phyloP scores from a whole-genome alignment of 192 early-diverging fungal genomes.

The Oehlia diaphana region DNA sequence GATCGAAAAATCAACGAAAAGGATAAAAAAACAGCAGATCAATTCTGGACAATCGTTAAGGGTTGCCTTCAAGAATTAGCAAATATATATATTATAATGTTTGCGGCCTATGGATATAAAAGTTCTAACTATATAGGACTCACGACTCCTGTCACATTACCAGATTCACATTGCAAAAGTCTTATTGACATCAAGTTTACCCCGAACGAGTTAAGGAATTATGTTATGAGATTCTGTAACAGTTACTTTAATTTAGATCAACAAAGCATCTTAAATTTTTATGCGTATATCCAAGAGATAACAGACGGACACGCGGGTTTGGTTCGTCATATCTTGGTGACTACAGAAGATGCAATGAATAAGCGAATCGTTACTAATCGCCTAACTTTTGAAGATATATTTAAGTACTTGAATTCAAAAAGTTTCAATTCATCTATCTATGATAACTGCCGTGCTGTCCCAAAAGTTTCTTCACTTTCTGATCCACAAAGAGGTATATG shows the following conservation, averaged over 20 bases:
- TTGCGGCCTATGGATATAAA: constrained; percentile 24
- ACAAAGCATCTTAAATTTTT: neutral
- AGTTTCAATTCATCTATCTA: constrained; percentile 1
- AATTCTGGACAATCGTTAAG: constrained; percentile 24
- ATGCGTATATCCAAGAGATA: neutral
- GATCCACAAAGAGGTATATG: neutral
- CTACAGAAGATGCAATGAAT: neutral
- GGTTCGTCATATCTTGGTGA: neutral
- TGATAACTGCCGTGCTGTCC: neutral
- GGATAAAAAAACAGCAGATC: neutral
- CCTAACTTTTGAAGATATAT: neutral
- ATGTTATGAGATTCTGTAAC: neutral
- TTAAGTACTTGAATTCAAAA: constrained; percentile 9
- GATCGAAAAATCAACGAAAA: neutral
- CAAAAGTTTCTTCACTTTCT: neutral
- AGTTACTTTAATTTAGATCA: neutral
- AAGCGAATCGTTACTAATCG: neutral
- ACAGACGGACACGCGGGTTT: neutral
- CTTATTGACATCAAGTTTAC: constrained; percentile 4
- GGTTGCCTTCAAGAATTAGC: neutral
- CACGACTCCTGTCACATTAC: neutral
- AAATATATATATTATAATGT: constrained; percentile 8
- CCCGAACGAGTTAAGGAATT: neutral
- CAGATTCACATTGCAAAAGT: neutral
- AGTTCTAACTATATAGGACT: constrained; percentile 2